Conservation (phyloP, 1,284 basidiomycete species). For the Marasmius fiardii region DNA sequence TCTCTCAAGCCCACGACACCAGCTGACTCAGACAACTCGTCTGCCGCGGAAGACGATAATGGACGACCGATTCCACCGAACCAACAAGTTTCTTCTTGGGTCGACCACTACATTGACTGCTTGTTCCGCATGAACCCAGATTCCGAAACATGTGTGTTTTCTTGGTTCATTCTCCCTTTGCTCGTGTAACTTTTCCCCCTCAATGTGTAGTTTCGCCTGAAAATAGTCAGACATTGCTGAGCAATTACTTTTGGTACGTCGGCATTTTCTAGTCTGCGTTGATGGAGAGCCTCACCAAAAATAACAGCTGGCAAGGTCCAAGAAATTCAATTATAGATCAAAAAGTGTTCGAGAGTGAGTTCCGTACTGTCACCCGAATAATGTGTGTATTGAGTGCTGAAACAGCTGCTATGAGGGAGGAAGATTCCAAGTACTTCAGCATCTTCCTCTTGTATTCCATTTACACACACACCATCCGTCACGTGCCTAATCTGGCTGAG, state of each 20-base stretch:
- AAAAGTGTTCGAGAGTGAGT: conserved; percentile 13
- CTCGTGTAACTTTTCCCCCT: not conserved
- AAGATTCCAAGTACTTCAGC: conserved; percentile 12
- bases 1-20: conserved; percentile 13
- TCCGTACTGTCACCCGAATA: not conserved
- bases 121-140: conserved; percentile 2
- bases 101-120: conserved; percentile 9
- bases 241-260: conserved; percentile 15
- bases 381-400: not conserved
- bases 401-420: conserved; percentile 11
- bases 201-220: not conserved
- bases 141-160: conserved; percentile 8
- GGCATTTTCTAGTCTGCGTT: not conserved
- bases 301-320: conserved; percentile 15
- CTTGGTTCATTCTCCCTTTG: not conserved
- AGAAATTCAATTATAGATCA: conserved; percentile 12
- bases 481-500: conserved; percentile 12
- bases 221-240: conserved; percentile 9
- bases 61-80: not conserved
- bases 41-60: not conserved
- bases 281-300: not conserved
- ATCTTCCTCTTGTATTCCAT: conserved; percentile 13
- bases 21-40: conserved; percentile 6
- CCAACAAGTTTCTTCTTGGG: conserved; percentile 6
- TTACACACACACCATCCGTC: conserved; percentile 14